Base-by-base conservation (phyloP, 306 rosid genomes). In the Trifolium fragiferum region DNA sequence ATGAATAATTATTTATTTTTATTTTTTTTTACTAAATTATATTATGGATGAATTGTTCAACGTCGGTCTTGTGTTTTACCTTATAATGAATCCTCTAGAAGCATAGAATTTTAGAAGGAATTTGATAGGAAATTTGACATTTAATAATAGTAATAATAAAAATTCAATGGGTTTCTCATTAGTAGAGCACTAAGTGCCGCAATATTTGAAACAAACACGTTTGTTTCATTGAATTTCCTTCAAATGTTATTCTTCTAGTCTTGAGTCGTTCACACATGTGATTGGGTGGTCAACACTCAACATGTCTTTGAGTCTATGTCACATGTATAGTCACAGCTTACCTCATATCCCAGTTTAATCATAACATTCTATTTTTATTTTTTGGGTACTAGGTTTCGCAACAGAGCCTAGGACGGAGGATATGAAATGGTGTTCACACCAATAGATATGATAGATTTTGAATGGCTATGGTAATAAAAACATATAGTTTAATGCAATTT, bases 171-270 rank as follows among this genome's bases (percentile, higher is more conserved):
- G 69, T 77, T 70, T 84, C 69, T 77, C 68, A 77, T 77, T 70
- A 67, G 84, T 33, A 78, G 85, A 78, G 85, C 87, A 84, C 85
- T 70, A 50, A 74, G 63, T 41, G 87, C 87, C 83, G 87, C 54
- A 74, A 73, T 76, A 15, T 81, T 84, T 84, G 87, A 84, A 77
- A 32, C 55, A 23, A 61, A 12, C 59, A 3, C 4, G 32, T 27
- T 25, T 25, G 0, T 69, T 37, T 15, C 6, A 8, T 63, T n/a
- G 12, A 30, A 71, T 57, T 66, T 76, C 13, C 1, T 64, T 32
- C 35, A 32, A 6, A 33, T 33, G 37, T 33, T 35, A n/a, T 44
- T 69, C 13, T 55, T 38, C 49, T 21, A 66, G 78, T 66, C 19
- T 40, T 41, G 67, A 38, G 33, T 50, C 69, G 16, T 65, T 77